phyloP scores from a whole-genome alignment of 805 yeast species.

The Barnettozyma californica region DNA sequence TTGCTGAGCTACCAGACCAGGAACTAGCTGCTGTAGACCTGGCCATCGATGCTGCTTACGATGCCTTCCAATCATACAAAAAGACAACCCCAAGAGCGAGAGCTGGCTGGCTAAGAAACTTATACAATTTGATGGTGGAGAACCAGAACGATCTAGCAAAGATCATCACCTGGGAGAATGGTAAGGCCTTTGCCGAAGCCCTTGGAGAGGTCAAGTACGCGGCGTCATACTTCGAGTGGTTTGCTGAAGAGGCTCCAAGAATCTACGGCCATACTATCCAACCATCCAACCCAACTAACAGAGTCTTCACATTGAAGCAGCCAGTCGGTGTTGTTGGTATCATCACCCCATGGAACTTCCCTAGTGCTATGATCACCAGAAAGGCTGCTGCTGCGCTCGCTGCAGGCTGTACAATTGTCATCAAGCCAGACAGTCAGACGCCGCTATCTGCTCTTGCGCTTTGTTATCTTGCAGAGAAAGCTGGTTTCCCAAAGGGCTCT shows the following conservation, averaged over 20 bases:
- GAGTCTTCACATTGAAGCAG: conserved; percentile 49
- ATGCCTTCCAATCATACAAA: conserved; percentile 41
- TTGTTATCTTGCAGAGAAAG: conserved; percentile 48
- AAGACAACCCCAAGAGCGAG: conserved; percentile 47
- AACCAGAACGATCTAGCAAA: conserved; percentile 53
- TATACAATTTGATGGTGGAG: conserved; percentile 47
- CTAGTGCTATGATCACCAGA: conserved; percentile 61
- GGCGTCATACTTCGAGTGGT: conserved; percentile 85
- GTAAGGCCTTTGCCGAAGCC: conserved; percentile 50
- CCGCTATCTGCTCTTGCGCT: conserved; percentile 57
- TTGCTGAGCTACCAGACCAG: conserved; percentile 59
- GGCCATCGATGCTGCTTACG: conserved; percentile 44
- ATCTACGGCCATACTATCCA: conserved; percentile 53
- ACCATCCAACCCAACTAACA: conserved; percentile 44
- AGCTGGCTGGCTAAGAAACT: conserved; percentile 43
- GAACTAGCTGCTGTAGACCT: conserved; percentile 54
- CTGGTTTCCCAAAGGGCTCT: conserved; percentile 57
- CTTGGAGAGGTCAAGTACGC: conserved; percentile 53
- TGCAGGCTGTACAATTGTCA: conserved; percentile 56
- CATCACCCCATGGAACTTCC: conserved; percentile 66
- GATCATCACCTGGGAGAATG: conserved; percentile 55
- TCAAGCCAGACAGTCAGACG: conserved; percentile 59
- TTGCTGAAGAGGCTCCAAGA: conserved; percentile 59
- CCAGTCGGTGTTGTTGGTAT: conserved; percentile 63
- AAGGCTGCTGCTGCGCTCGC: conserved; percentile 63